A percentile compares a stretch with the other conserved stretches of the same genome.
Conservation (phyloP, 176 grass and related monocot genomes). For the Cocos nucifera region DNA sequence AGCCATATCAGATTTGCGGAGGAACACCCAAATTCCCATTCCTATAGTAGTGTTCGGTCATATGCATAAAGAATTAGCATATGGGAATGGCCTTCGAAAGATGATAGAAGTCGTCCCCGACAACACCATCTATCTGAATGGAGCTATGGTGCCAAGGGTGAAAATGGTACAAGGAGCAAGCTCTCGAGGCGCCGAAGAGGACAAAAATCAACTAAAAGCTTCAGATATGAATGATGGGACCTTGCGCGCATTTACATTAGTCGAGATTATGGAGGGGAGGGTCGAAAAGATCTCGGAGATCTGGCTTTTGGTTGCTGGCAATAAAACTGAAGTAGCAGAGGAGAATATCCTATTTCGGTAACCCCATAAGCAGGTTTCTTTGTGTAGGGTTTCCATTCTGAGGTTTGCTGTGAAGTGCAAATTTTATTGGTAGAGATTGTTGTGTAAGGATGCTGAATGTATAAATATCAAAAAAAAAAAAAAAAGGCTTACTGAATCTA, state of each 20-base stretch:
- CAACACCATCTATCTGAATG: slow-evolving; percentile 61
- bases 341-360: slow-evolving; percentile 54
- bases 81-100: slow-evolving; percentile 54
- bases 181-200: background rate
- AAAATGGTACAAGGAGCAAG: slow-evolving; percentile 16
- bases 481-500: no score
- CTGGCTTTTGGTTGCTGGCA: slow-evolving; percentile 51
- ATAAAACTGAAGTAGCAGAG: slow-evolving; percentile 40
- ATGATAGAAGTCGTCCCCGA: slow-evolving; percentile 52
- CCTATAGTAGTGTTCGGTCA: slow-evolving; percentile 82
- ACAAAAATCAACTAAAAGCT: slow-evolving; percentile 26
- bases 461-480: no score
- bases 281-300: slow-evolving; percentile 68
- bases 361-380: slow-evolving; percentile 15
- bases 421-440: no score
- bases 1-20: slow-evolving; percentile 65
- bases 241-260: slow-evolving; percentile 42
- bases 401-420: no score
- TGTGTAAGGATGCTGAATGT: no score
- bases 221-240: slow-evolving; percentile 14
- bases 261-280: slow-evolving; percentile 38
- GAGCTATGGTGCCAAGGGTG: slow-evolving; percentile 80
- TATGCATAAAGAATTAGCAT: slow-evolving; percentile 86
- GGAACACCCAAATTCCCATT: slow-evolving; percentile 40
- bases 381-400: no score